Conservation (phyloP, 2,329 filamentous ascomycete genomes). For the Chaetomium olivaceum region DNA sequence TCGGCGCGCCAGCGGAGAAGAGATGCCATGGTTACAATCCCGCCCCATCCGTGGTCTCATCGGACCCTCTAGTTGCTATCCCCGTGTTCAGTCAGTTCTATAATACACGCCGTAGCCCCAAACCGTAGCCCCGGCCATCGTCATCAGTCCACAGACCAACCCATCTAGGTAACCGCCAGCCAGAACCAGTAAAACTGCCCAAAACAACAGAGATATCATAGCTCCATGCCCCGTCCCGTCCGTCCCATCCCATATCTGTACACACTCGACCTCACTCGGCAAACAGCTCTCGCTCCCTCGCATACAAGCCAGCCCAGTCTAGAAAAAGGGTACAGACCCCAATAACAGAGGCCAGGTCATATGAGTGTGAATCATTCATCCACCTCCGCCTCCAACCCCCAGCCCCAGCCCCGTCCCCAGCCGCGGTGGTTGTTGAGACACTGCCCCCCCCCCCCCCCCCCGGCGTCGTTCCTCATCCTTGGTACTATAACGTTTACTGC, state of each 20-base stretch:
- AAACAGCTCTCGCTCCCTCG: neutral
- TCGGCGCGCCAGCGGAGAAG: constrained; percentile 4
- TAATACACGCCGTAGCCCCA: constrained; percentile 13
- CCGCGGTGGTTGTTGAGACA: too few relatives aligned
- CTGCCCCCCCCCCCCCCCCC: too few relatives aligned
- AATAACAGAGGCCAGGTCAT: too few relatives aligned
- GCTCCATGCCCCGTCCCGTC: neutral
- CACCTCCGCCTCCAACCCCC: too few relatives aligned
- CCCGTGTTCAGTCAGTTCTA: constrained; percentile 6
- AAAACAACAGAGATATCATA: constrained; percentile 4
- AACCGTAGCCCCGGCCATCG: neutral
- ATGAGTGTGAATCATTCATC: too few relatives aligned
- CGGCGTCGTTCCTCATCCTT: too few relatives aligned
- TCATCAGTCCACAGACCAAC: neutral
- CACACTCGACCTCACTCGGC: neutral
- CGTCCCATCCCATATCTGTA: neutral
- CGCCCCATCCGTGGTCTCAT: constrained; percentile 6
- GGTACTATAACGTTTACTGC: too few relatives aligned
- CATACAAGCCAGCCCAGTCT: neutral
- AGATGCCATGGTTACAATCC: constrained; percentile 11
- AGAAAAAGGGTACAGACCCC: neutral
- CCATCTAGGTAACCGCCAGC: constrained; percentile 1
- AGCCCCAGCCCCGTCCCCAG: too few relatives aligned
- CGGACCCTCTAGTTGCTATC: constrained; percentile 18
- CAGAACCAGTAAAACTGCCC: neutral